Evolutionary conservation across 176 grass and related monocot species (phyloP).

Genomic region (Typha latifolia): DNA sequence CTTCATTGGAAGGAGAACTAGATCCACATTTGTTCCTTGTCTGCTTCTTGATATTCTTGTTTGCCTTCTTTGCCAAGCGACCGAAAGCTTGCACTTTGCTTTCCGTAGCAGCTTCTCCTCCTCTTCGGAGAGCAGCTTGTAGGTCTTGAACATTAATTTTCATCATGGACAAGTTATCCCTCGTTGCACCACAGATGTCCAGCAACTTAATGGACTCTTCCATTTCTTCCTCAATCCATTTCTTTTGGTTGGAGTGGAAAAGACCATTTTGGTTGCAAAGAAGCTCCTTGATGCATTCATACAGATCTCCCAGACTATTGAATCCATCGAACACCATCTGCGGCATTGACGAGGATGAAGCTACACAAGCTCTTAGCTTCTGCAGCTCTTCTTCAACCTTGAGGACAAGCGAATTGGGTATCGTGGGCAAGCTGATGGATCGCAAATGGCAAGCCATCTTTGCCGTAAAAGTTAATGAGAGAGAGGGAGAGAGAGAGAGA

Average conservation of each 20-base stretch:
- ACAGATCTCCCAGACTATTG: neutral
- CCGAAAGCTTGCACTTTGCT: conserved; percentile 29
- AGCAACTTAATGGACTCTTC: conserved; percentile 31
- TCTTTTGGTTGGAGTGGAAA: conserved; percentile 15
- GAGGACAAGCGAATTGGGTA: conserved; percentile 5
- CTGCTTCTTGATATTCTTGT: conserved; percentile 42
- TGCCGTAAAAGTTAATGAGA: neutral
- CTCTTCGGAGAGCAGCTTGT: conserved; percentile 24
- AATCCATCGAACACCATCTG: conserved; percentile 10
- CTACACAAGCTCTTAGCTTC: conserved; percentile 12
- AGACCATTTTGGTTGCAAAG: conserved; percentile 7
- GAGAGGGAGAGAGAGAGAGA: conserved; percentile 4
- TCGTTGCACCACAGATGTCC: conserved; percentile 35
- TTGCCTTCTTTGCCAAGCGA: conserved; percentile 32
- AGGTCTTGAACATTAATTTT: conserved; percentile 33
- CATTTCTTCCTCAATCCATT: conserved; percentile 20
- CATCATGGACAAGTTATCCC: conserved; percentile 29
- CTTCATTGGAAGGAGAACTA: conserved; percentile 9
- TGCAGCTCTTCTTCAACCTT: conserved; percentile 23
- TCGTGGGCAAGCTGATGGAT: conserved; percentile 25
- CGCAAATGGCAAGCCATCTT: conserved; percentile 14
- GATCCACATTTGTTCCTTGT: conserved; percentile 11
- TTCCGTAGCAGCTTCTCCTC: conserved; percentile 18
- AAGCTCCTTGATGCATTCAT: conserved; percentile 19
- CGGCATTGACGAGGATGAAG: neutral